Evolutionary conservation across 2,329 filamentous ascomycete genomes (phyloP).

Genomic region (Claviceps arundinis): DNA sequence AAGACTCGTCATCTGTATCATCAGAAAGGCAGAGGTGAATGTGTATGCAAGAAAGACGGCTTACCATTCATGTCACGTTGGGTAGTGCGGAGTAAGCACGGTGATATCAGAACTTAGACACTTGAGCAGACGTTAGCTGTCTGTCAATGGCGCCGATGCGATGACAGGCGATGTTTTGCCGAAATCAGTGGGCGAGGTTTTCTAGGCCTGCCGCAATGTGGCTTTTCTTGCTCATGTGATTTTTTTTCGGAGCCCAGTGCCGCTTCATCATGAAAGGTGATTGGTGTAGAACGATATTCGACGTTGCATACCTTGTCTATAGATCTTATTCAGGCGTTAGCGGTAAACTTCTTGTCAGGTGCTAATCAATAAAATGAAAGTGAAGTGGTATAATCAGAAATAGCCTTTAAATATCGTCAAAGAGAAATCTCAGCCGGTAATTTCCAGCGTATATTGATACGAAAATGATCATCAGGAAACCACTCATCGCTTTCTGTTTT

Average conservation of each 20-base stretch:
- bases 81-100: not conserved
- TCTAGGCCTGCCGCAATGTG: constrained; percentile 97
- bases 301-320: constrained; percentile 22
- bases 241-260: constrained; percentile 93
- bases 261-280: constrained; percentile 59
- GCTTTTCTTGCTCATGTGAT: constrained; percentile 65
- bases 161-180: constrained; percentile 8
- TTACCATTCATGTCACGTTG: not conserved
- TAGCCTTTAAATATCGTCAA: constrained; percentile 81
- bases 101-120: not conserved
- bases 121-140: not conserved
- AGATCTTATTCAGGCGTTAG: constrained; percentile 19
- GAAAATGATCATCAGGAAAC: constrained; percentile 49
- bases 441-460: constrained; percentile 70
- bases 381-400: constrained; percentile 47
- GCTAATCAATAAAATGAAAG: not conserved
- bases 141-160: not conserved
- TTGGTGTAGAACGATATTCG: constrained; percentile 8
- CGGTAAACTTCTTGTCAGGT: constrained; percentile 5
- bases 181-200: constrained; percentile 96
- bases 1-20: constrained; percentile 58
- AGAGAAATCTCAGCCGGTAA: constrained; percentile 75
- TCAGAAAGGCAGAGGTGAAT: constrained; percentile 2
- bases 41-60: not conserved
- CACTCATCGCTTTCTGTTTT: too few species aligned